A percentile compares a stretch with the other conserved stretches of the same genome.
These are phyloP conservation scores for Spathaspora girioi DNA, from an alignment of 805 yeast genomes.

Conservation along the genomic window DNA sequence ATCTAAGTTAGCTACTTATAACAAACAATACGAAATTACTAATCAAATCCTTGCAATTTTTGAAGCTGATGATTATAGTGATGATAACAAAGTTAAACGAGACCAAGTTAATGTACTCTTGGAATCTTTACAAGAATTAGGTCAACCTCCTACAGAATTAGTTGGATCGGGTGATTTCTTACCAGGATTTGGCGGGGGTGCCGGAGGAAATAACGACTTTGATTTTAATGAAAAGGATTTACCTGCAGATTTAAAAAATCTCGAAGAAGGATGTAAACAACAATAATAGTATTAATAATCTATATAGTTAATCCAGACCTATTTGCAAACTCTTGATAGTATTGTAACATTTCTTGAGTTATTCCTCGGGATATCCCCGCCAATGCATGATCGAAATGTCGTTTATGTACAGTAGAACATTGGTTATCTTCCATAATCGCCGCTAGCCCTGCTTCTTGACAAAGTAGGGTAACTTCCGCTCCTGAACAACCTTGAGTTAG, in stretches of 20 bases:
- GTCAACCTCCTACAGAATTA: slow-evolving; percentile 77
- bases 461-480: slow-evolving; percentile 85
- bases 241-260: slow-evolving; percentile 49
- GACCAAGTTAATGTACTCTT: slow-evolving; percentile 54
- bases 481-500: slow-evolving; percentile 92
- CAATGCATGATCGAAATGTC: slow-evolving; percentile 73
- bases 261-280: slow-evolving; percentile 59
- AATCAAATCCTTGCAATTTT: slow-evolving; percentile 59
- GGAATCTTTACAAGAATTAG: slow-evolving; percentile 69
- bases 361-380: slow-evolving; percentile 70
- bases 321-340: slow-evolving; percentile 56
- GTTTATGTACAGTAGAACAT: slow-evolving; percentile 48
- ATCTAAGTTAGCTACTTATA: slow-evolving; percentile 51
- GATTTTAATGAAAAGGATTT: slow-evolving; percentile 51
- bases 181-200: slow-evolving; percentile 33
- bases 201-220: slow-evolving; percentile 32
- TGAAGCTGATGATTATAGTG: slow-evolving; percentile 62
- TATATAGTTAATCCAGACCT: slow-evolving; percentile 31
- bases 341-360: slow-evolving; percentile 78
- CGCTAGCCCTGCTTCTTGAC: slow-evolving; percentile 95
- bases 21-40: slow-evolving; percentile 60
- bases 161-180: slow-evolving; percentile 51
- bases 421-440: slow-evolving; percentile 80
- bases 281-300: slow-evolving; percentile 8
- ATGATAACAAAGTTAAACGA: slow-evolving; percentile 40